Conservation (phyloP, 495 filamentous ascomycete species). For the Mytilinidion resinicola region DNA sequence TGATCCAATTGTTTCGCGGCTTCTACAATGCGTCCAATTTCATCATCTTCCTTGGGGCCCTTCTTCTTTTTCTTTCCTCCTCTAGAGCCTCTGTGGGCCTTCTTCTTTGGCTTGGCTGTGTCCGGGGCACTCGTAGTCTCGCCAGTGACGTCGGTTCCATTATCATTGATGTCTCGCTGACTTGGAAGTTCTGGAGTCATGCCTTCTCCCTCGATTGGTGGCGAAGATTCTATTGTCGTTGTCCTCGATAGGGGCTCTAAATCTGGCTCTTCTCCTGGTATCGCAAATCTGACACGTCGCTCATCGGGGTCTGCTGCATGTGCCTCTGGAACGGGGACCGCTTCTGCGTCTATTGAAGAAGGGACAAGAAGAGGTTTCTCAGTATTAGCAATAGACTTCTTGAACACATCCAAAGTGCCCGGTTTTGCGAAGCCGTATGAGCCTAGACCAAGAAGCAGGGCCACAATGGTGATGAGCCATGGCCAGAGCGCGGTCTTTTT, state of each 20-base stretch:
- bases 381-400: not conserved
- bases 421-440: not conserved
- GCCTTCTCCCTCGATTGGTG: not conserved
- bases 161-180: not conserved
- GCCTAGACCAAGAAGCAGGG: not conserved
- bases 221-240: constrained; percentile 16
- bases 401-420: not conserved
- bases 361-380: not conserved
- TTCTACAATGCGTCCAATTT: constrained; percentile 37
- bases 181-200: not conserved
- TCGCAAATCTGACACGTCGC: constrained; percentile 14
- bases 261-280: constrained; percentile 23
- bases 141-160: not conserved
- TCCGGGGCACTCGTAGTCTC: not conserved
- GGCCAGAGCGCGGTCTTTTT: not conserved
- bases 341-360: not conserved
- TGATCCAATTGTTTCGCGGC: constrained; percentile 23
- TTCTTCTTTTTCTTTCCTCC: constrained; percentile 67
- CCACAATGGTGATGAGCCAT: not conserved
- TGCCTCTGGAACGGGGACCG: not conserved
- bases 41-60: constrained; percentile 41
- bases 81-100: constrained; percentile 70
- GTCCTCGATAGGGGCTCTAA: constrained; percentile 14
- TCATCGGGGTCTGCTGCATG: constrained; percentile 4
- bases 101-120: constrained; percentile 61